These are phyloP conservation scores for Aspergillus floridensis DNA, from an alignment of 2,329 filamentous ascomycete species.

Conservation along the genomic window DNA sequence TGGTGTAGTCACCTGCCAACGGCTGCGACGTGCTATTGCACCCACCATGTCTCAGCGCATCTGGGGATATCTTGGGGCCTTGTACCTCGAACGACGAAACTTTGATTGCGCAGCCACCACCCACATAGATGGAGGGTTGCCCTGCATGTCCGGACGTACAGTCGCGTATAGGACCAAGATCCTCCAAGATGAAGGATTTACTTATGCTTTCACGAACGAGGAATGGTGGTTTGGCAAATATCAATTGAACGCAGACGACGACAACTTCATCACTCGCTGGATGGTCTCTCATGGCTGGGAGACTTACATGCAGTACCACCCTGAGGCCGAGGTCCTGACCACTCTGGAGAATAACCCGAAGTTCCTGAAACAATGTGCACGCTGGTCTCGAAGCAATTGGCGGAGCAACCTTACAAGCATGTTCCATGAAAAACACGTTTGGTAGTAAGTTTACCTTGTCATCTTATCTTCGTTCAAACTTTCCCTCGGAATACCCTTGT, in stretches of 20 bases:
- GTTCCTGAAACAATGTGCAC: conserved; percentile 87
- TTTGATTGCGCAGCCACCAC: conserved; percentile 97
- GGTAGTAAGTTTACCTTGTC: conserved; percentile 64
- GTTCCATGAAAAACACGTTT: conserved; percentile 77
- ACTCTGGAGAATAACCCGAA: conserved; percentile 85
- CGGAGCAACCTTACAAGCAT: conserved; percentile 92
- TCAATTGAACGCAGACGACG: conserved; percentile 92
- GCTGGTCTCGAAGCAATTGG: conserved; percentile 98
- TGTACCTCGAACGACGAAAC: conserved; percentile 90
- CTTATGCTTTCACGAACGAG: conserved; percentile 86
- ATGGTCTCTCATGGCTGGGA: conserved; percentile 89
- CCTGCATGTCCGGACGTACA: conserved; percentile 91
- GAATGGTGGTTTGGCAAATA: conserved; percentile 75
- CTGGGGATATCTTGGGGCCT: conserved; percentile 87
- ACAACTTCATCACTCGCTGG: conserved; percentile 98
- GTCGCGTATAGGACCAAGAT: conserved; percentile 90
- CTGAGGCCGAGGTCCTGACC: conserved; percentile 86
- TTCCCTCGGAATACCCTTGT: background rate
- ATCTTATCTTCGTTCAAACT: background rate
- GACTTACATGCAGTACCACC: conserved; percentile 92
- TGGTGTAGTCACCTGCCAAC: conserved; percentile 88
- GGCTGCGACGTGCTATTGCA: conserved; percentile 68
- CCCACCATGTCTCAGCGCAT: conserved; percentile 60
- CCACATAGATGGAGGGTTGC: conserved; percentile 91
- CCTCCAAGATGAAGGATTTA: conserved; percentile 78